Evolutionary conservation across 2,329 filamentous ascomycete genomes (phyloP).

Genomic region (Penicillium sp.): DNA sequence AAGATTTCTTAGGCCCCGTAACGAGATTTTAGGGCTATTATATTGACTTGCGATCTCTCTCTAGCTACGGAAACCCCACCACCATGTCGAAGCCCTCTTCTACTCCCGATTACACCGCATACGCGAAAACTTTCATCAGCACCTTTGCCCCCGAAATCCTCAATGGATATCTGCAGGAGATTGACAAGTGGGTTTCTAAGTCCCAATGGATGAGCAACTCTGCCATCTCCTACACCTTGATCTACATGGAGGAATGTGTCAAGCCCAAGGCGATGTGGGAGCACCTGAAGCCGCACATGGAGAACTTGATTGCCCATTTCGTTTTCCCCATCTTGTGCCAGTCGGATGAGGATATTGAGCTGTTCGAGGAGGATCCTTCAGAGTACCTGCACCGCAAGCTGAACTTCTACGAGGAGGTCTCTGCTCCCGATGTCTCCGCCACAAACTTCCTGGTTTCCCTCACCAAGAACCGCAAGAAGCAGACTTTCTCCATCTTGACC

Average conservation of each 20-base stretch:
- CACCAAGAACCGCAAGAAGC: conserved; percentile 91
- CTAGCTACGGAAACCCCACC: conserved; percentile 84
- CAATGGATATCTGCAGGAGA: conserved; percentile 89
- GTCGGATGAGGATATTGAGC: conserved; percentile 85
- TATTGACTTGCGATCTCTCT: conserved; percentile 7
- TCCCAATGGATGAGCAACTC: conserved; percentile 92
- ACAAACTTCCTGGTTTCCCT: conserved; percentile 95
- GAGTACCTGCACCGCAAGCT: conserved; percentile 97
- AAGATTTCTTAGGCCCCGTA: conserved; percentile 28
- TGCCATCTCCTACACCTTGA: conserved; percentile 87
- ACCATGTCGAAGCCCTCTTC: conserved; percentile 73
- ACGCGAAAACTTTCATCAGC: conserved; percentile 85
- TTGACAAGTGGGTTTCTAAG: conserved; percentile 97
- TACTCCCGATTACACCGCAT: conserved; percentile 73
- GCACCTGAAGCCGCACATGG: conserved; percentile 88
- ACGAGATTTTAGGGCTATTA: background rate
- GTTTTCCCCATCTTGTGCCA: conserved; percentile 95
- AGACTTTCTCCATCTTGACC: conserved; percentile 90
- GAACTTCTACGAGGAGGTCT: conserved; percentile 97
- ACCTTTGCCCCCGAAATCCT: conserved; percentile 95
- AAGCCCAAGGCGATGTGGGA: conserved; percentile 97
- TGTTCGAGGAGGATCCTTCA: conserved; percentile 91
- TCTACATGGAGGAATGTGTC: conserved; percentile 95
- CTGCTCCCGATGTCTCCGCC: conserved; percentile 89
- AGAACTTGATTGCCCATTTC: conserved; percentile 89